A percentile compares a stretch with the other conserved stretches of the same genome.
These are phyloP conservation scores for Phytophthora foliorum DNA, from an alignment of 352 stramenopile genomes.

Conservation along the genomic window DNA sequence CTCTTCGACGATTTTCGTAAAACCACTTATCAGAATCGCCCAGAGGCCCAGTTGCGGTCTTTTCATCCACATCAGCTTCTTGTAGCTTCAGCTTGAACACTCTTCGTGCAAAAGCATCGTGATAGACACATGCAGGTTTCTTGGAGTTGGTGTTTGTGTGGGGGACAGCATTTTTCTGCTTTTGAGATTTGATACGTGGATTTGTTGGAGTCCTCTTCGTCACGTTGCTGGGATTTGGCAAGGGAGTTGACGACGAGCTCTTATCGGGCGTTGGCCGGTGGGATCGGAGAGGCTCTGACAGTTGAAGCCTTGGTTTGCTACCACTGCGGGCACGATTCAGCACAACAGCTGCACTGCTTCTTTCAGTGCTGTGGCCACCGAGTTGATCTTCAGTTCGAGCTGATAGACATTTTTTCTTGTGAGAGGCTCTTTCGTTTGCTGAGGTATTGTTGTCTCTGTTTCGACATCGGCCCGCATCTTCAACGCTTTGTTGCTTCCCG, in stretches of 20 bases:
- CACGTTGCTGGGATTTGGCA: background rate
- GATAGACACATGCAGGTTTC: background rate
- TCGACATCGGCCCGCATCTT: background rate
- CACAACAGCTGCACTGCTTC: background rate
- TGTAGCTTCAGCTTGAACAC: slow-evolving; percentile 39
- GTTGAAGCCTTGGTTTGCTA: slow-evolving; percentile 2
- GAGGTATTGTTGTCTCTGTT: background rate
- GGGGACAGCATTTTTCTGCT: background rate
- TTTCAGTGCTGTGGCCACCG: background rate
- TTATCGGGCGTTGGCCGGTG: background rate
- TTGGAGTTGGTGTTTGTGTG: background rate
- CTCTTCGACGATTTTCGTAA: slow-evolving; percentile 7
- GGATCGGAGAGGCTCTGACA: background rate
- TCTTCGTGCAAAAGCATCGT: slow-evolving; percentile 17
- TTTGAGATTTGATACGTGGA: slow-evolving; percentile 4
- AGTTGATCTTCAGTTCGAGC: background rate
- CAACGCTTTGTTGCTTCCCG: background rate
- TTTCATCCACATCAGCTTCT: slow-evolving; percentile 29
- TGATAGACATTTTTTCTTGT: background rate
- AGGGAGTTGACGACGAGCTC: background rate
- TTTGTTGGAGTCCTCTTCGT: slow-evolving; percentile 1
- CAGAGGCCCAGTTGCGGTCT: background rate
- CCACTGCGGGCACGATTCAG: background rate
- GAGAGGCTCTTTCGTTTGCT: background rate
- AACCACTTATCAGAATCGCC: slow-evolving; percentile 1